phyloP scores from a whole-genome alignment of 768 basidiomycete genomes.

The Phaffia australis region DNA sequence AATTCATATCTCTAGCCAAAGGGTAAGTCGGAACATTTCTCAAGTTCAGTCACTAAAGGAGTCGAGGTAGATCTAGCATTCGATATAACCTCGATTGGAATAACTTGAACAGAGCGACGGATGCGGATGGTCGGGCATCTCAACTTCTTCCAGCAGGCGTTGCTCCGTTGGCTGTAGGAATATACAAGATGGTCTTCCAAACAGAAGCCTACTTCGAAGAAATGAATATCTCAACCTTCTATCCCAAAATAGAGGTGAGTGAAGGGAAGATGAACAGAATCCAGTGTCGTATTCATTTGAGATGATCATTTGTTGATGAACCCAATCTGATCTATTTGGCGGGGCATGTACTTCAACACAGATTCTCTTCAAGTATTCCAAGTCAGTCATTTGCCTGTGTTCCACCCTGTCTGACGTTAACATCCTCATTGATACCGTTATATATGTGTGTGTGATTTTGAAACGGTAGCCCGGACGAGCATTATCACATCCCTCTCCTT shows the following conservation, averaged over 20 bases:
- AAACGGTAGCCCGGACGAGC: constrained; percentile 60
- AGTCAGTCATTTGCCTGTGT: background rate
- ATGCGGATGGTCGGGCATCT: constrained; percentile 71
- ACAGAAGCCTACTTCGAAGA: constrained; percentile 69
- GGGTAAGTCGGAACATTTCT: constrained; percentile 44
- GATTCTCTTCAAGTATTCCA: too few species aligned
- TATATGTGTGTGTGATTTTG: background rate
- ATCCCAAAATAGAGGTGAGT: constrained; percentile 78
- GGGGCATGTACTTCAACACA: too few species aligned
- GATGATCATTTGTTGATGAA: background rate
- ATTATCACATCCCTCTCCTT: constrained; percentile 83
- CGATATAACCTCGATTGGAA: background rate
- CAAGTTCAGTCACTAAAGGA: background rate
- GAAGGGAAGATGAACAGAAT: background rate
- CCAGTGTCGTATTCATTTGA: background rate
- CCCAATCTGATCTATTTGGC: background rate
- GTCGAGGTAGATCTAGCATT: background rate
- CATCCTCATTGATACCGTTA: background rate
- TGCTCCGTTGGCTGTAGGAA: constrained; percentile 46
- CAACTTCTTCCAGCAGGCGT: constrained; percentile 53
- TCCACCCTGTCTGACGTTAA: background rate
- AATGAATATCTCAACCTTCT: constrained; percentile 59
- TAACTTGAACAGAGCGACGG: constrained; percentile 49
- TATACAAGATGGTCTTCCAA: constrained; percentile 77
- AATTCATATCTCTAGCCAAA: constrained; percentile 48